Evolutionary conservation across 805 yeast species (phyloP), one percentile per base, ranked within the genome.

Genomic region (Wickerhamiella allomyrinae): DNA sequence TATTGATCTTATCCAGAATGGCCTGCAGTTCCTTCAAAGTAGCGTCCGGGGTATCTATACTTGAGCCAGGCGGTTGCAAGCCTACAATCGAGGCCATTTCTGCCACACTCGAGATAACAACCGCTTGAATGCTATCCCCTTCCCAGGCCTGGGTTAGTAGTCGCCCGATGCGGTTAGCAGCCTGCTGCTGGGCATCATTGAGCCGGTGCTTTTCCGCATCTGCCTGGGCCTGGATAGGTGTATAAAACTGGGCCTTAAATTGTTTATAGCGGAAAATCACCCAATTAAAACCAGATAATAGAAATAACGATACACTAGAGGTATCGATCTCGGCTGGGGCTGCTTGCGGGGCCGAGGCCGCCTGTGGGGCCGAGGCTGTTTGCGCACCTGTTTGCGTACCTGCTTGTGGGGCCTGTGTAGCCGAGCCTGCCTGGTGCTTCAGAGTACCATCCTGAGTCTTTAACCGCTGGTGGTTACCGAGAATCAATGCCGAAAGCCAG

Each of bases 131-230:
- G 9, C 20, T 14, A 9, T 19, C 29, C 8, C 11, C n/a, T 11
- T 7, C 14, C 48, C 46, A 43, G 24, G 34, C 24, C 13, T 41
- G 37, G 3, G 34, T 15, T 23, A 46, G 39, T 21, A 46, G 34
- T 11, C 38, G 40, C 13, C 52, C 55, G 20, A 51, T 43, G 13
- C 39, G 40, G 11, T 39, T 41, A 8, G 44, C 46, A 1, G 51
- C 37, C 20, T 35, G 33, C 9, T 31, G 27, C 9, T 47, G 46
- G 17, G 20, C 29, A 2, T 20, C 25, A 4, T 23, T 20, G 13
- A 46, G n/a, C 34, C 34, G 15, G 20, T 35, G 20, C 17, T 29
- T 11, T 23, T 36, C 39, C 7, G 39, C 27, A 15, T 22, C 39
- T 5, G 14, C 17, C 9, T 36, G 19, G 21, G 29, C 15, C 20